phyloP scores from a whole-genome alignment of 2,329 filamentous ascomycete species.

The Aureobasidium sp. region DNA sequence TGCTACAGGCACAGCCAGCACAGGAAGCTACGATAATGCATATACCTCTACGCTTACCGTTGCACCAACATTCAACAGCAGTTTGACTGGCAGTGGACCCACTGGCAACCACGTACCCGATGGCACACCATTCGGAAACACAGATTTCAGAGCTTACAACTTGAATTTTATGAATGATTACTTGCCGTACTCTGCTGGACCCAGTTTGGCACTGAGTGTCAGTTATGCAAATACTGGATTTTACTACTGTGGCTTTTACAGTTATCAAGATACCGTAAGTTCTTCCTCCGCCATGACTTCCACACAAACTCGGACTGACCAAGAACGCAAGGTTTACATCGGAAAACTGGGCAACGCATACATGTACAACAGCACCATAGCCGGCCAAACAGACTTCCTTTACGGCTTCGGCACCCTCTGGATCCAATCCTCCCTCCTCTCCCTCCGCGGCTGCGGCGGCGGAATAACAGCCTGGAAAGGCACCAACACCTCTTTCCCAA shows the following conservation, averaged over 20 bases:
- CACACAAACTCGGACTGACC: too few species aligned
- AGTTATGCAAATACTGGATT: constrained; percentile 58
- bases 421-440: constrained; percentile 46
- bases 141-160: constrained; percentile 58
- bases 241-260: constrained; percentile 57
- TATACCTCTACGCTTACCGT: constrained; percentile 54
- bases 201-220: constrained; percentile 51
- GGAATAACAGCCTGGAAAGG: constrained; percentile 64
- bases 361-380: constrained; percentile 52
- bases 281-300: too few species aligned
- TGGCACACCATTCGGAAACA: constrained; percentile 54
- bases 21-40: constrained; percentile 48
- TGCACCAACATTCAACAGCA: constrained; percentile 54
- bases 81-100: constrained; percentile 52
- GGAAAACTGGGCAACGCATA: constrained; percentile 60
- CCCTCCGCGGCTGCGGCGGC: constrained; percentile 53
- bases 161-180: constrained; percentile 56
- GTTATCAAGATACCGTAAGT: constrained; percentile 56
- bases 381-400: constrained; percentile 59
- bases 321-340: constrained; percentile 50
- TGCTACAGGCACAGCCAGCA: constrained; percentile 40
- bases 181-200: constrained; percentile 44
- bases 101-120: constrained; percentile 53
- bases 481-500: constrained; percentile 54
- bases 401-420: constrained; percentile 60